Base-by-base conservation (phyloP, 768 basidiomycete species). In the Boletus tylopilopsis region DNA sequence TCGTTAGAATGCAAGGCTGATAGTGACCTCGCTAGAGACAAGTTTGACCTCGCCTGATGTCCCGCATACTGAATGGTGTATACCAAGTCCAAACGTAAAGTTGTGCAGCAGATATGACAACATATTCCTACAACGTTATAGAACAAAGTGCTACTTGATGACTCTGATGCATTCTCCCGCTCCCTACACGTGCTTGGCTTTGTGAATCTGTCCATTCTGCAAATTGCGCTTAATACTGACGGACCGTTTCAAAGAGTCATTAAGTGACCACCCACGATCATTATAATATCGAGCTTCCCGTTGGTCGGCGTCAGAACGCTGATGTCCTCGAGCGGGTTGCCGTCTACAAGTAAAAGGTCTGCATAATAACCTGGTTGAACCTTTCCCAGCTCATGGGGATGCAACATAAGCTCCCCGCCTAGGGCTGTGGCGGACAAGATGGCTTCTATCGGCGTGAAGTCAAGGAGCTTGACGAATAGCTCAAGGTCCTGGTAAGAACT, bases 321-420 rank as follows among this genome's bases (percentile, higher is more conserved):
- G 45, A 71, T 71, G 45, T 71, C 67, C 13, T 71, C 62, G 16
- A 71, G 55, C 5, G 69, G 71, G 45, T 72, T 60, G 2, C 71
- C 69, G 43, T 68, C 60, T 2, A 72, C 64, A 13, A 71, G 64
- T 25, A 71, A 54, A 25, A 72, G 57, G 41, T 71, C 70, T 5
- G 70, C 69, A 18, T 65, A 72, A 50, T 64, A 72, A 10, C 71
- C 70, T 1, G 69, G 67, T 16, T 63, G 60, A 35, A 72, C 62
- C 42, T 71, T 71, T 2, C 69, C 71, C 6, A 72, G 55, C n/a
- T 70, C 69, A 18, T 71, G 42, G 1, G 69, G 67, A 41, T 64
- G 71, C 39, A 63, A 22, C 67, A 70, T 68, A 19, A 71, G 42
- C 47, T 71, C 69, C 13, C 69, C 71, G 11, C 71, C 71, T n/a